phyloP scores from a whole-genome alignment of 1,139 yeast genomes.

The Yamadazyma friedrichii region DNA sequence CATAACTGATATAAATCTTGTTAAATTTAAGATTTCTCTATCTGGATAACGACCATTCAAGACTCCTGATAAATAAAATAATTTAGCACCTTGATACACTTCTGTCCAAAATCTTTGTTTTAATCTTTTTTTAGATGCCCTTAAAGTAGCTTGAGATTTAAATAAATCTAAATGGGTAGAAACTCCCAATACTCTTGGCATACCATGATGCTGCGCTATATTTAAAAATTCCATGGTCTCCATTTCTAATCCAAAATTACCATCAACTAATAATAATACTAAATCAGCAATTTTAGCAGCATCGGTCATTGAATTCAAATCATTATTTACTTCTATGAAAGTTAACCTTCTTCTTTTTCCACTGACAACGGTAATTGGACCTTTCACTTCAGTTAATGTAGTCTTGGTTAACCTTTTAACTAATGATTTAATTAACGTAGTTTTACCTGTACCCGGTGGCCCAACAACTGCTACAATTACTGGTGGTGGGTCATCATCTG shows the following conservation, averaged over 20 bases:
- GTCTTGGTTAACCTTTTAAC: constrained; percentile 90
- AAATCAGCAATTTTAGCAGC: constrained; percentile 94
- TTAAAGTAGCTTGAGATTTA: constrained; percentile 82
- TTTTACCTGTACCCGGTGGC: constrained; percentile 98
- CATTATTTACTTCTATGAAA: constrained; percentile 89
- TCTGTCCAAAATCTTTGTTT: constrained; percentile 99
- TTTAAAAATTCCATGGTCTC: constrained; percentile 98
- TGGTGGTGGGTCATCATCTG: constrained; percentile 98
- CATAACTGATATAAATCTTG: constrained; percentile 94
- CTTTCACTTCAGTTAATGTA: constrained; percentile 79
- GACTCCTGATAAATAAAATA: constrained; percentile 93
- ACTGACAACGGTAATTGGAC: constrained; percentile 96
- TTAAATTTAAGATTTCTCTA: constrained; percentile 86
- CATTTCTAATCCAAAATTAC: constrained; percentile 98
- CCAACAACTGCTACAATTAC: constrained; percentile 96
- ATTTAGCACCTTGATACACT: constrained; percentile 96
- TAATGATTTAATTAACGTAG: constrained; percentile 87
- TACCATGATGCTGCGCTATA: constrained; percentile 96
- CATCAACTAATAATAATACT: constrained; percentile 86
- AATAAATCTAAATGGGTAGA: constrained; percentile 95
- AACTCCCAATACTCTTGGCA: constrained; percentile 95
- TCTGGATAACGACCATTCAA: constrained; percentile 97
- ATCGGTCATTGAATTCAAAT: constrained; percentile 93
- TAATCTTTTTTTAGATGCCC: constrained; percentile 88
- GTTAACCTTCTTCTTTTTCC: constrained; percentile 94